Evolutionary conservation across 2,329 filamentous ascomycete genomes (phyloP).

Genomic region (Didymellaceae sp.): DNA sequence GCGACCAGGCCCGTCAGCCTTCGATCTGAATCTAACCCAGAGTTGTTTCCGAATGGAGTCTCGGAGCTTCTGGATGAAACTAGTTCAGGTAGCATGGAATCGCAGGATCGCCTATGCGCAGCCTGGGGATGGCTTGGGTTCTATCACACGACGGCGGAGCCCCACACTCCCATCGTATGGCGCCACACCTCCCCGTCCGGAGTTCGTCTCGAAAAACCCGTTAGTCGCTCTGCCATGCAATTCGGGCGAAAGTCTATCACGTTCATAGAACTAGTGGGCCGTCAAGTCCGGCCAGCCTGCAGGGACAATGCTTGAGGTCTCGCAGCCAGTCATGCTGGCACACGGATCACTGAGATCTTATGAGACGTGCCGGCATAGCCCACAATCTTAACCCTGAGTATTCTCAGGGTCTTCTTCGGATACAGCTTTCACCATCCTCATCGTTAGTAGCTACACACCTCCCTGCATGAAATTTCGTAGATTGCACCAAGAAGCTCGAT

Average conservation of each 20-base stretch:
- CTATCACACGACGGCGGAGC: not conserved
- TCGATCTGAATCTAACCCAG: not conserved
- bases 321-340: not conserved
- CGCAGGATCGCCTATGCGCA: not conserved
- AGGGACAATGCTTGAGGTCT: not conserved
- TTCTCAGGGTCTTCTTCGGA: too few species aligned
- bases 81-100: not conserved
- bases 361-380: too few species aligned
- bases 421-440: too few species aligned
- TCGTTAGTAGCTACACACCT: too few species aligned
- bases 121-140: not conserved
- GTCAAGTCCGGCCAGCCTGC: not conserved
- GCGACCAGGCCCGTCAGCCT: not conserved
- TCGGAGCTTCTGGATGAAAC: not conserved
- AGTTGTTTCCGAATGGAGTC: not conserved
- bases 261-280: not conserved
- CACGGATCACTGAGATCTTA: not conserved
- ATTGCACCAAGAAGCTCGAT: too few species aligned
- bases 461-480: too few species aligned
- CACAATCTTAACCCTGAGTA: too few species aligned
- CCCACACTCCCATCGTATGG: not conserved
- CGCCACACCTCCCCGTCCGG: not conserved
- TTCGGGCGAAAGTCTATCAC: not conserved
- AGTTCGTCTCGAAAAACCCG: not conserved
- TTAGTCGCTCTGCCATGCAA: conserved; percentile 1